phyloP scores from a whole-genome alignment of 148 eudicot genomes.

The Vaccinium darrowii region DNA sequence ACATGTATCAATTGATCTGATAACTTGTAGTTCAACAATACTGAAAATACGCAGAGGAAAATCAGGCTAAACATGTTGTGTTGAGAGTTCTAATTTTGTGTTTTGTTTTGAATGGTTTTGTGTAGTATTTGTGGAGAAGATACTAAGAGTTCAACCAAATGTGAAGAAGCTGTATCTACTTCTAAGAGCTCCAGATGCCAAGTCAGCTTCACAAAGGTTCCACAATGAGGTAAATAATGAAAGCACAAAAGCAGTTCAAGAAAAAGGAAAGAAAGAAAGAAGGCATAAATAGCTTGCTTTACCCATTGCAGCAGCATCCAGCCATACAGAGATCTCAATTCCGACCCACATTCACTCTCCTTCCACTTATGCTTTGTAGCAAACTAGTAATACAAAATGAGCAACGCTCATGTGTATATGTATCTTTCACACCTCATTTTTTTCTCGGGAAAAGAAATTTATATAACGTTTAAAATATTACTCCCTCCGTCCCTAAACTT shows the following conservation, averaged over 20 bases:
- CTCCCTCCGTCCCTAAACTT: too few relatives aligned
- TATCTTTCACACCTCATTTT: not conserved
- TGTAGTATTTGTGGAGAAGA: slow-evolving; percentile 34
- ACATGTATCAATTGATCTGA: too few relatives aligned
- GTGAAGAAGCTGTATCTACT: slow-evolving; percentile 38
- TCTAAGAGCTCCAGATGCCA: slow-evolving; percentile 27
- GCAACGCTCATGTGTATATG: not conserved
- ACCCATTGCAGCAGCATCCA: not conserved
- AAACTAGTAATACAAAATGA: not conserved
- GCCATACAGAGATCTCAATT: not conserved
- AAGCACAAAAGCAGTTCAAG: not conserved
- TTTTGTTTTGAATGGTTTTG: not conserved
- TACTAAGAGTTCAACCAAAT: slow-evolving; percentile 39
- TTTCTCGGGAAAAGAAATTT: too few relatives aligned
- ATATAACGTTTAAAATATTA: too few relatives aligned
- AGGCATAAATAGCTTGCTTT: not conserved
- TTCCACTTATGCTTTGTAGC: not conserved
- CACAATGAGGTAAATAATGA: slow-evolving; percentile 25
- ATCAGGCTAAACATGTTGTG: not conserved
- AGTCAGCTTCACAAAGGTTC: slow-evolving; percentile 21
- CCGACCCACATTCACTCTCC: not conserved
- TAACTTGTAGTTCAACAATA: too few relatives aligned
- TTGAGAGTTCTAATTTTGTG: not conserved
- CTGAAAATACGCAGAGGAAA: too few relatives aligned
- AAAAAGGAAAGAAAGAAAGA: not conserved